Evolutionary conservation across 768 basidiomycete genomes (phyloP).

Genomic region (Galerina sulciceps): DNA sequence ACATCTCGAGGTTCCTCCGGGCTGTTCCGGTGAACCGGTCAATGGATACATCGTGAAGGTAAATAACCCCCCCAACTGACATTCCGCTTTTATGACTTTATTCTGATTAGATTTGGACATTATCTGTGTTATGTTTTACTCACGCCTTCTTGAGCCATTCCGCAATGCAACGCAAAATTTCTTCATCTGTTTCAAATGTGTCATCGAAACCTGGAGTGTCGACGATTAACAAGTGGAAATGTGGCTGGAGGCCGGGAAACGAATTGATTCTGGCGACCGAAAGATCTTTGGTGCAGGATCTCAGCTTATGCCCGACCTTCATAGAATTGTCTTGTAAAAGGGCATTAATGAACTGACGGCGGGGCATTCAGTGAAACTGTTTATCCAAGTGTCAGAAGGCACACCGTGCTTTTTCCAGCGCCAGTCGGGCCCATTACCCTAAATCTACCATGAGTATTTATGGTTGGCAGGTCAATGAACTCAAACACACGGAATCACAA

Average conservation of each 20-base stretch:
- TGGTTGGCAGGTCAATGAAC: neutral
- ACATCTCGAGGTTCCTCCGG: neutral
- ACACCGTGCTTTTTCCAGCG: constrained; percentile 13
- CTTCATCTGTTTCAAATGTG: neutral
- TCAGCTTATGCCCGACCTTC: constrained; percentile 4
- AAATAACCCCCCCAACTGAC: neutral
- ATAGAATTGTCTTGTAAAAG: neutral
- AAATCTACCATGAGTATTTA: neutral
- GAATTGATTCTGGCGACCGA: neutral
- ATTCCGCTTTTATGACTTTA: neutral
- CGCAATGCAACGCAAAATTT: neutral
- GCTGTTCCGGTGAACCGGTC: neutral
- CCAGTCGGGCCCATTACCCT: constrained; percentile 11
- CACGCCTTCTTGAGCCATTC: neutral
- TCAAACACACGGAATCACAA: neutral
- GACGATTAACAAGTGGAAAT: neutral
- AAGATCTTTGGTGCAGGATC: constrained; percentile 1
- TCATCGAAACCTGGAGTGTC: constrained; percentile 15
- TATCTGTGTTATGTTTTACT: neutral
- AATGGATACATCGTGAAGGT: constrained; percentile 2
- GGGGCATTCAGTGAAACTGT: neutral
- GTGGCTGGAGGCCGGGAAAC: neutral
- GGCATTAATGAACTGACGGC: constrained; percentile 9
- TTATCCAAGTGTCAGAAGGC: neutral
- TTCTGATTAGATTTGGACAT: neutral